Base-by-base conservation (phyloP, 495 filamentous ascomycete genomes). In the Clohesyomyces aquaticus region DNA sequence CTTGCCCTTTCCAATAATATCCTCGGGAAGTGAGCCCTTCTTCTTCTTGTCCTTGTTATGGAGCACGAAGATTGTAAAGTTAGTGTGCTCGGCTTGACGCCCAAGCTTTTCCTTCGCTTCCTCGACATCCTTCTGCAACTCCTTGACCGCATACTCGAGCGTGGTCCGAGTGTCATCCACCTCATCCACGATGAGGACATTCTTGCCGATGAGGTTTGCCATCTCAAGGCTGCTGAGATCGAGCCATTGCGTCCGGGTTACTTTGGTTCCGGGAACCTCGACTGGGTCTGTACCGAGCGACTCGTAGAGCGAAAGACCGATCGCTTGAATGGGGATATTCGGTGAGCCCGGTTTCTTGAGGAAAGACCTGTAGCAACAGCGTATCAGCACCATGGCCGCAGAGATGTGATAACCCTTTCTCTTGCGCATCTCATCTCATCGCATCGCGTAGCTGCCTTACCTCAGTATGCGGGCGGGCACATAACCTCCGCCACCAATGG, bases 321-420 rank as follows among this genome's bases (percentile, higher is more conserved):
- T 99, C 32, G 94, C 94, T 83, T 99, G 94, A 77, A 99, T 99
- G 61, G 94, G 93, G 74, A 99, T 99, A 79, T 99, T 99, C 74
- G 91, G 83, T 66, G 82, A 85, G 62, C 88, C 90, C 53, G 89
- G 82, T 71, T 86, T 85, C 81, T 96, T 97, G 74, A 99, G 91
- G 80, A 98, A 99, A 11, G 94, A 98, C 49, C 83, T 86, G 59
- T 66, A 19, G 10, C 19, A 26, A 21, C 11, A 8, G 9, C 53
- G 45, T 61, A 47, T 57, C 43, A 46, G 52, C 56, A 4, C 28
- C n/a, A 3, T n/a, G 16, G 28, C 22, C 42, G 2, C 53, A 23
- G 2, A 14, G 23, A 48, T 48, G 32, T 22, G 56, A 46, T 9
- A 1, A 4, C 4, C 18, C 18, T 43, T 18, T 61, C 14, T 16